Conservation (phyloP, 2,329 filamentous ascomycete species). For the Epichloe typhina region DNA sequence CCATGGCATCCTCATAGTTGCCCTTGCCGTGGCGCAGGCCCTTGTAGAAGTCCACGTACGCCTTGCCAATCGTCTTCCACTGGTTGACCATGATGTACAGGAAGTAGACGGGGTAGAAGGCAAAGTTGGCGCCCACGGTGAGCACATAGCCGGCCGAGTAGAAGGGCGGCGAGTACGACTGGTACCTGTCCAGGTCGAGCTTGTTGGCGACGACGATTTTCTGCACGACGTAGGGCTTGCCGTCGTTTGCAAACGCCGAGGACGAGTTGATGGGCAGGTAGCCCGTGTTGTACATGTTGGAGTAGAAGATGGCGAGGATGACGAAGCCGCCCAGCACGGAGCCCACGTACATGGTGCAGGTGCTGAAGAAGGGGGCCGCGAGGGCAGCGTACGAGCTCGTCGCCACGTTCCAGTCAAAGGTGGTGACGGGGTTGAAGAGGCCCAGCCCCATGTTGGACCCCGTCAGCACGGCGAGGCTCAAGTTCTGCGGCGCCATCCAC, state of each 20-base stretch:
- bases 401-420: slow-evolving; percentile 27
- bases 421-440: slow-evolving; percentile 22
- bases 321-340: slow-evolving; percentile 22
- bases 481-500: slow-evolving; percentile 37
- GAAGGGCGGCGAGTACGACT: slow-evolving; percentile 30
- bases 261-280: slow-evolving; percentile 34
- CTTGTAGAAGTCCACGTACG: slow-evolving; percentile 26
- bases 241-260: slow-evolving; percentile 28
- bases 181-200: slow-evolving; percentile 25
- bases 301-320: slow-evolving; percentile 28
- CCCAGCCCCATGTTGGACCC: slow-evolving; percentile 29
- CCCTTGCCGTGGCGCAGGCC: slow-evolving; percentile 24
- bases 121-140: slow-evolving; percentile 28
- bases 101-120: slow-evolving; percentile 32
- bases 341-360: slow-evolving; percentile 23
- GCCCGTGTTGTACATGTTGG: slow-evolving; percentile 29
- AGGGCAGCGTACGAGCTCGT: slow-evolving; percentile 26
- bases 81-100: slow-evolving; percentile 28
- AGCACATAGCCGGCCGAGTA: slow-evolving; percentile 30
- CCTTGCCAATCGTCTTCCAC: slow-evolving; percentile 15
- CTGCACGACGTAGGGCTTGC: slow-evolving; percentile 20
- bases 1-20: slow-evolving; percentile 28
- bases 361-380: slow-evolving; percentile 25
- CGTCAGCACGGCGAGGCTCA: slow-evolving; percentile 25
- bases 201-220: slow-evolving; percentile 24